A percentile compares a stretch with the other conserved stretches of the same genome.
phyloP scores from a whole-genome alignment of 2,329 filamentous ascomycete genomes.

The Trichoderma koningiopsis region DNA sequence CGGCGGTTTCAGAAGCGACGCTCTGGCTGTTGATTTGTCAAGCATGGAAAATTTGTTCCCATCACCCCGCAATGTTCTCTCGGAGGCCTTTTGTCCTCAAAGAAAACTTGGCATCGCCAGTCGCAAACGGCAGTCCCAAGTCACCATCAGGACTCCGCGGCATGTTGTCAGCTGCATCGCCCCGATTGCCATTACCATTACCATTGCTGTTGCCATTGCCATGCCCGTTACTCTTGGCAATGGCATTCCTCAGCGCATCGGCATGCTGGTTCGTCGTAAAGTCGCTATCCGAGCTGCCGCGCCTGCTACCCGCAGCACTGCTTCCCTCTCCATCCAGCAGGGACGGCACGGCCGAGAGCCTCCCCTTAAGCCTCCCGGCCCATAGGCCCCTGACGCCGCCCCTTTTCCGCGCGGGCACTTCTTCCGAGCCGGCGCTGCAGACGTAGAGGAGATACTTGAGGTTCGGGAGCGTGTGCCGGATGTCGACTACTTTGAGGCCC shows the following conservation, averaged over 20 bases:
- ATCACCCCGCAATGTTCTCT: constrained; percentile 43
- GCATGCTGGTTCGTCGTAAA: constrained; percentile 39
- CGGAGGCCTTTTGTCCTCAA: constrained; percentile 59
- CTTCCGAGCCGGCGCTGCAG: constrained; percentile 73
- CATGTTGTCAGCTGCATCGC: not conserved
- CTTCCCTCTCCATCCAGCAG: constrained; percentile 40
- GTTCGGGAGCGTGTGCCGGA: constrained; percentile 89
- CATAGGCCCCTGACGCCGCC: constrained; percentile 63
- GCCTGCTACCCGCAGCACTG: constrained; percentile 43
- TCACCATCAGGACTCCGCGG: constrained; percentile 29
- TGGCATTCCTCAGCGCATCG: constrained; percentile 46
- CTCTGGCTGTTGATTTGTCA: not conserved
- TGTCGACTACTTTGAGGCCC: constrained; percentile 80
- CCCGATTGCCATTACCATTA: constrained; percentile 1
- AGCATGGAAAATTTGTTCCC: not conserved
- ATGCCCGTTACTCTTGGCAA: constrained; percentile 34
- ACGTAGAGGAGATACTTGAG: constrained; percentile 91
- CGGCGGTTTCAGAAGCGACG: not conserved
- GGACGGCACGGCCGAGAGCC: constrained; percentile 36
- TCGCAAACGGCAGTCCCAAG: constrained; percentile 50
- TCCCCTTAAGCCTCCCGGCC: constrained; percentile 49
- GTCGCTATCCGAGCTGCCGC: constrained; percentile 50
- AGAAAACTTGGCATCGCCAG: constrained; percentile 50
- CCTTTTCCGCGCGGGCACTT: constrained; percentile 62
- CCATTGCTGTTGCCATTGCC: constrained; percentile 8